A percentile compares a stretch with the other conserved stretches of the same genome.
phyloP scores from a whole-genome alignment of 768 basidiomycete genomes.

The Suillus sp. region DNA sequence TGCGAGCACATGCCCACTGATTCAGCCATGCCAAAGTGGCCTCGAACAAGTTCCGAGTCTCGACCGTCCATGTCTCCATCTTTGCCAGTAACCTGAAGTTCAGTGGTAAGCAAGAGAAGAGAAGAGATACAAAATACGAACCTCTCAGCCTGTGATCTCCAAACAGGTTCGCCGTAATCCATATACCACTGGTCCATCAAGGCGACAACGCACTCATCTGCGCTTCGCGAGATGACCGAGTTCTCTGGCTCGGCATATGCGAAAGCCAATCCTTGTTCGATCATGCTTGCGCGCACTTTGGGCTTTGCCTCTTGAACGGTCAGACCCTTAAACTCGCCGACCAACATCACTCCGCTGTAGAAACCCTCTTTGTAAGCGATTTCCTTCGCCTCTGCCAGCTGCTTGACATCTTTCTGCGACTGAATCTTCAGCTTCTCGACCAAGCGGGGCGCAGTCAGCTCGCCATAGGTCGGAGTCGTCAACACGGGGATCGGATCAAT shows the following conservation, averaged over 20 bases:
- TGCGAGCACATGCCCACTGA: conserved; percentile 99
- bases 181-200: conserved; percentile 99
- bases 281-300: conserved; percentile 84
- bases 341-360: conserved; percentile 89
- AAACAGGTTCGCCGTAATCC: conserved; percentile 91
- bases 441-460: conserved; percentile 82
- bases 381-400: conserved; percentile 95
- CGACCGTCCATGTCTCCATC: conserved; percentile 91
- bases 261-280: conserved; percentile 75
- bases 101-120: conserved; percentile 6
- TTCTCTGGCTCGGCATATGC: conserved; percentile 96
- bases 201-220: conserved; percentile 98
- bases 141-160: conserved; percentile 87
- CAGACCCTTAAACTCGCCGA: conserved; percentile 89
- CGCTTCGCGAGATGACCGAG: conserved; percentile 82
- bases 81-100: conserved; percentile 63
- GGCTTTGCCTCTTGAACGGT: conserved; percentile 89
- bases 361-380: conserved; percentile 98
- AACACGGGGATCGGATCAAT: conserved; percentile 88
- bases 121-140: conserved; percentile 39
- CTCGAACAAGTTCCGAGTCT: conserved; percentile 92
- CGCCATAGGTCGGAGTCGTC: conserved; percentile 88
- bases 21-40: conserved; percentile 93
- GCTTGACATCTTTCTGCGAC: conserved; percentile 91
- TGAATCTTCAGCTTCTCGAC: conserved; percentile 92